Evolutionary conservation across 2,329 filamentous ascomycete species (phyloP), one percentile per base, ranked within the genome.

Genomic region (Monosporascus sp.): DNA sequence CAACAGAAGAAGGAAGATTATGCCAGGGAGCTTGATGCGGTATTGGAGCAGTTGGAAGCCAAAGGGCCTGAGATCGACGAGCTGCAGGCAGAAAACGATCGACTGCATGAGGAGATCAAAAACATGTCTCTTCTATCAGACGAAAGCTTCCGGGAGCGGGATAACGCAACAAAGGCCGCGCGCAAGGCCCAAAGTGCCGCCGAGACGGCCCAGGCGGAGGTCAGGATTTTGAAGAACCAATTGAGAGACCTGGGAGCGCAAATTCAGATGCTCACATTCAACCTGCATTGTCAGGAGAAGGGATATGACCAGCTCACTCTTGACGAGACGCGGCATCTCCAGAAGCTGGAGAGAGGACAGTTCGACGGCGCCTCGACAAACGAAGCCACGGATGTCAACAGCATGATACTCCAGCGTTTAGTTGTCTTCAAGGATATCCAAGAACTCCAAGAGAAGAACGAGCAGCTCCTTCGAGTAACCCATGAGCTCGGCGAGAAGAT

Each of bases 61-160:
- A 92, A 90, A 68, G 86, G 87, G 26, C 94, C 94, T 0, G 91
- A 97, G 65, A 83, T 97, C 31, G 86, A 96, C 57, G 92, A 97
- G 61, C 76, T 96, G 19, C 86, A 89, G 48, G 81, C 84, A 16
- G 92, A 97, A 63, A 86, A 92, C 58, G 86, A 90, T 51, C 85
- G 88, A 34, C 80, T 97, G 2, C 85, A 92, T 54, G 81, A 82
- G 54, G 91, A 96, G 61, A 86, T 95, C 38, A 80, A 90, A 36
- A 88, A 94, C 58, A 91, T 93, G 79, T 96, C 92, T 0, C 83
- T 87, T 57, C 80, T 96, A 24, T 84, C 95, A 8, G 90, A 97
- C 56, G 84, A 90, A 49, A 87, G 90, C 54, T 89, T 87, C 56
- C 84, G 87, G 64, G 90, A 93, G 64, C 85, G 91, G 40, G 92